These are phyloP conservation scores for Colletotrichum karsti DNA, from an alignment of 2,329 filamentous ascomycete genomes.

Conservation along the genomic window DNA sequence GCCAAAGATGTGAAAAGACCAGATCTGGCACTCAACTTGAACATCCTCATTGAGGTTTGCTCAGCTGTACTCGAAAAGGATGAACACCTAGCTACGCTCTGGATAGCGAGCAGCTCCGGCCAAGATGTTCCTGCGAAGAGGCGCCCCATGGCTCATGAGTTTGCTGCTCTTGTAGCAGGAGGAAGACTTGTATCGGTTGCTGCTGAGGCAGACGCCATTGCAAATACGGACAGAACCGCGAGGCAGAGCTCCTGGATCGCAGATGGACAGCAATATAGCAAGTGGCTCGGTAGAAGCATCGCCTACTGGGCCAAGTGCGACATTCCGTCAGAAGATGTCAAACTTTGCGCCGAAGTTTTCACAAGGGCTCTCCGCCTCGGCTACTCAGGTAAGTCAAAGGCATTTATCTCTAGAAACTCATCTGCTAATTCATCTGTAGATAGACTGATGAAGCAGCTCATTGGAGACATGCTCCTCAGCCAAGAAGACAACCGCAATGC, in stretches of 20 bases:
- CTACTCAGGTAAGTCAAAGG: slow-evolving; percentile 67
- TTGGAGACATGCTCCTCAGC: slow-evolving; percentile 48
- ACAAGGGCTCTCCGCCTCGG: slow-evolving; percentile 74
- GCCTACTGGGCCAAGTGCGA: slow-evolving; percentile 47
- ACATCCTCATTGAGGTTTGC: slow-evolving; percentile 53
- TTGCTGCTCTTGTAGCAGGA: slow-evolving; percentile 55
- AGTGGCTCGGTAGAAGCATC: slow-evolving; percentile 77
- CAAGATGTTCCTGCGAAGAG: slow-evolving; percentile 31
- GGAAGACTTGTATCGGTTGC: slow-evolving; percentile 59
- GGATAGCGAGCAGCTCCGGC: slow-evolving; percentile 39
- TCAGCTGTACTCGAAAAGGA: slow-evolving; percentile 49
- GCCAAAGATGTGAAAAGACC: slow-evolving; percentile 47
- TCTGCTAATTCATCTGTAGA: slow-evolving; percentile 44
- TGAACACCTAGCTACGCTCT: slow-evolving; percentile 45
- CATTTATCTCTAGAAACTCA: background rate
- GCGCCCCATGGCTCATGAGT: slow-evolving; percentile 49
- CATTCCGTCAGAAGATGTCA: slow-evolving; percentile 43
- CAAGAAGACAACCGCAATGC: slow-evolving; percentile 28
- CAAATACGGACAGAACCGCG: slow-evolving; percentile 44
- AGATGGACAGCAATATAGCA: slow-evolving; percentile 69
- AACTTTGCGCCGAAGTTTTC: slow-evolving; percentile 56
- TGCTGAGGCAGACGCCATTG: slow-evolving; percentile 63
- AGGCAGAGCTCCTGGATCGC: slow-evolving; percentile 64
- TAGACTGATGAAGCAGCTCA: slow-evolving; percentile 44
- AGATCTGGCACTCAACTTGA: slow-evolving; percentile 52